Base-by-base conservation (phyloP, 1,284 basidiomycete genomes). In the Leccinum fallax region DNA sequence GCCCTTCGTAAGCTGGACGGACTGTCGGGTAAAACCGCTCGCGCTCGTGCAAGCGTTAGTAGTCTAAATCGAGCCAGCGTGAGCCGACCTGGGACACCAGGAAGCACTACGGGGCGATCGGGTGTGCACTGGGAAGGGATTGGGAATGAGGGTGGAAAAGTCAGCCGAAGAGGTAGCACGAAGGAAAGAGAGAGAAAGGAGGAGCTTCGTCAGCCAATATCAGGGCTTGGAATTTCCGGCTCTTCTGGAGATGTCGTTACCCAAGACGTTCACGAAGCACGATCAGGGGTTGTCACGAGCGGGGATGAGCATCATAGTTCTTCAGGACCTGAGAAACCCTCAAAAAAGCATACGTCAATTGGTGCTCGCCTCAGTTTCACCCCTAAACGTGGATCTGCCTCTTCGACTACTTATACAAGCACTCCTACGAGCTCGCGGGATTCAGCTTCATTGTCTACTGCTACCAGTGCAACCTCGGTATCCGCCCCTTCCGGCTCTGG, bases 1-100 rank as follows among this genome's bases (percentile, higher is more conserved):
- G 94, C 94, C 4, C 81, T 99, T 55, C 87, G 96, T 59, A 97
- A 97, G 77, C 79, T 99, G 26, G 97, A 99, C 70, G 97, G 97
- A 1, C 76, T 98, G 13, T 86, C 88, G 4, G 87, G 86, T 6
- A 94, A 92, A 67, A 88, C 83, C 46, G 85, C 88, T 19, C 84
- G 84, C 59, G 82, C 83, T 15, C 81, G 86, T 63, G 86, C 88
- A 8, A 90, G 89, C 68, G 78, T 90, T 57, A 80, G 85, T 53
- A 86, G 86, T 64, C 82, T 89, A 63, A 85, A 85, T 64, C 82
- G 85, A 51, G 82, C 82, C 9, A 84, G 84, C 69, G 80, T 85
- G 46, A 93, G 91, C 73, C 87, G 92, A 52, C 90, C 93, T 38
- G 84, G 83, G 4, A 93, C 91, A 2, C 93, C 92, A 21, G 79